phyloP scores from a whole-genome alignment of 2,329 filamentous ascomycete genomes.

The Fusarium siculi region DNA sequence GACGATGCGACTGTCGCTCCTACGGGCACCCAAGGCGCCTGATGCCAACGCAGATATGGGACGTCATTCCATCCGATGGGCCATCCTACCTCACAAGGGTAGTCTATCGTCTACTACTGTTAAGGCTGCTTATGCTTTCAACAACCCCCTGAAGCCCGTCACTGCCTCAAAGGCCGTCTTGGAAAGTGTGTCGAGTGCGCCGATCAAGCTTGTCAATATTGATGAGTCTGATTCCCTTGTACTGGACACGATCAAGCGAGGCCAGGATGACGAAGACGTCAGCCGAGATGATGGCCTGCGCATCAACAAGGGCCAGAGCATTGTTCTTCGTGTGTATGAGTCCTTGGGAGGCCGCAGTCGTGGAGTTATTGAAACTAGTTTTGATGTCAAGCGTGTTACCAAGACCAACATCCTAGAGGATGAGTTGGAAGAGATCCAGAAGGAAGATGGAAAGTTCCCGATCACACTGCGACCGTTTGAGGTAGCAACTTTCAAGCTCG shows the following conservation, averaged over 20 bases:
- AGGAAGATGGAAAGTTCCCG: slow-evolving; percentile 62
- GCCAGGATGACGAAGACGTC: slow-evolving; percentile 85
- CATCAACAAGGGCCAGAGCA: slow-evolving; percentile 76
- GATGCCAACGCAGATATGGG: slow-evolving; percentile 97
- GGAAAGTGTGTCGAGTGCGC: slow-evolving; percentile 47
- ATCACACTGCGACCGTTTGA: slow-evolving; percentile 83
- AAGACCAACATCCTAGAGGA: slow-evolving; percentile 93
- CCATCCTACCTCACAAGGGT: slow-evolving; percentile 86
- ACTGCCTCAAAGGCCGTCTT: slow-evolving; percentile 45
- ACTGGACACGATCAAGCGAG: slow-evolving; percentile 91
- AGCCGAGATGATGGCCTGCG: slow-evolving; percentile 69
- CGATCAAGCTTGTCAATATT: slow-evolving; percentile 75
- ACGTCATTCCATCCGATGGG: slow-evolving; percentile 86
- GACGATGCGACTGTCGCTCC: slow-evolving; percentile 86
- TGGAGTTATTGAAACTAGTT: slow-evolving; percentile 73
- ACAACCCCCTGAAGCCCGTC: slow-evolving; percentile 73
- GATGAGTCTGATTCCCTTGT: slow-evolving; percentile 70
- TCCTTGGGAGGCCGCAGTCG: slow-evolving; percentile 83
- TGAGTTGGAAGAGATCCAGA: slow-evolving; percentile 73
- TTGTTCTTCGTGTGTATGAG: slow-evolving; percentile 89
- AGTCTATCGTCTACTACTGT: slow-evolving; percentile 78
- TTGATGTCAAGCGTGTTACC: slow-evolving; percentile 79
- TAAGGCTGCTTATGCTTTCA: slow-evolving; percentile 88
- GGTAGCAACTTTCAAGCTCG: slow-evolving; percentile 81
- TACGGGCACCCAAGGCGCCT: slow-evolving; percentile 90